Evolutionary conservation across 257 asterid species (phyloP).

Genomic region (Fraxinus americana): DNA sequence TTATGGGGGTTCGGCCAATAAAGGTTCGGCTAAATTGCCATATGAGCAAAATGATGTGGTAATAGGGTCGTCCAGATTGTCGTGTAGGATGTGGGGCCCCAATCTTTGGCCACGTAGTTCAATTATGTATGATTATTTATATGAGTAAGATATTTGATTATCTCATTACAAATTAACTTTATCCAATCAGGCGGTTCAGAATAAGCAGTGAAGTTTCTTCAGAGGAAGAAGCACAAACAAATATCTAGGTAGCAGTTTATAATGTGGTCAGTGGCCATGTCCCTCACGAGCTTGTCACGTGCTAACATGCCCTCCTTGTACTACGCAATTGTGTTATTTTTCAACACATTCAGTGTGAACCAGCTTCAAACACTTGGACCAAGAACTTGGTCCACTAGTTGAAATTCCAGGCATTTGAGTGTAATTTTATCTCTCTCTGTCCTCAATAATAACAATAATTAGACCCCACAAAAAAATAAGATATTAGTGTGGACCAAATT

Average conservation of each 20-base stretch:
- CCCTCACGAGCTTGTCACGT: conserved; percentile 42
- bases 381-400: conserved; percentile 37
- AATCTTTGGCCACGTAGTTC: too few relatives aligned
- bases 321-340: conserved; percentile 34
- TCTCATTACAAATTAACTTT: neutral
- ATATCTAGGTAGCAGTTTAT: conserved; percentile 14
- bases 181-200: neutral
- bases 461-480: too few relatives aligned
- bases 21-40: too few relatives aligned
- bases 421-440: conserved; percentile 19
- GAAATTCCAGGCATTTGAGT: conserved; percentile 28
- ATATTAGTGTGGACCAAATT: too few relatives aligned
- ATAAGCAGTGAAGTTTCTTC: neutral
- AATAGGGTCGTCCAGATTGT: too few relatives aligned
- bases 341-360: conserved; percentile 27
- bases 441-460: too few relatives aligned
- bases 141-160: neutral
- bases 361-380: conserved; percentile 35
- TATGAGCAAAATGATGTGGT: too few relatives aligned
- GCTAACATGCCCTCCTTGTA: conserved; percentile 35
- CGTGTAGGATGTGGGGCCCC: too few relatives aligned
- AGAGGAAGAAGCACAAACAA: conserved; percentile 13
- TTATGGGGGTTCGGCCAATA: too few relatives aligned
- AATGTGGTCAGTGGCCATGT: conserved; percentile 27
- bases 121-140: too few relatives aligned